These are phyloP conservation scores for Leptographium wingfieldii DNA, from an alignment of 2,329 filamentous ascomycete species.

Conservation along the genomic window DNA sequence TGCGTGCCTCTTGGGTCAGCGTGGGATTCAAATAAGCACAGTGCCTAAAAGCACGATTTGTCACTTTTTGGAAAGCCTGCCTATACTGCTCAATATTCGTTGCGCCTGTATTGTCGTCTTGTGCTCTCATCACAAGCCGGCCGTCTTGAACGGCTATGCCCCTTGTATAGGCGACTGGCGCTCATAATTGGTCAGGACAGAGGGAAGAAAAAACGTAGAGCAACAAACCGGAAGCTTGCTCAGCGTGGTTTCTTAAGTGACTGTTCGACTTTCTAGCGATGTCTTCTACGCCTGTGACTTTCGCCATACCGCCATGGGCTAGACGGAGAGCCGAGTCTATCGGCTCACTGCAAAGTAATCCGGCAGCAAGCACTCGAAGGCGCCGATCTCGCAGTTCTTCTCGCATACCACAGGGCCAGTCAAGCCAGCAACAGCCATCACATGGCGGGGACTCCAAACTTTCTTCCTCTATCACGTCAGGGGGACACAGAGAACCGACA, in stretches of 20 bases:
- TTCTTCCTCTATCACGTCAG: conserved; percentile 28
- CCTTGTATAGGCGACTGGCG: neutral
- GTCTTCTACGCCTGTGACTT: neutral
- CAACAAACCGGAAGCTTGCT: neutral
- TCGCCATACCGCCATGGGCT: neutral
- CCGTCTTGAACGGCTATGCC: neutral
- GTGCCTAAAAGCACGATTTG: neutral
- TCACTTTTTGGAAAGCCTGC: neutral
- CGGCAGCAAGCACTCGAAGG: neutral
- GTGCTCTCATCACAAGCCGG: neutral
- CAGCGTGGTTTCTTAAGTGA: neutral
- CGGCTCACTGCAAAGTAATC: neutral
- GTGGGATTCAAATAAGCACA: neutral
- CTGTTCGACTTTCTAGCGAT: neutral
- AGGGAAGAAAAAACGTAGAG: neutral
- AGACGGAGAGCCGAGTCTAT: neutral
- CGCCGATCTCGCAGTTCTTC: neutral
- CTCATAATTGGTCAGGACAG: neutral
- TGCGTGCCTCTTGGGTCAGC: neutral
- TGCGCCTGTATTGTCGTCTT: neutral
- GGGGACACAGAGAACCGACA: conserved; percentile 48
- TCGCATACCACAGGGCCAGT: neutral
- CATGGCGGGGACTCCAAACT: conserved; percentile 12
- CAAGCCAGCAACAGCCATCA: neutral
- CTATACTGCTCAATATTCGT: neutral